These are phyloP conservation scores for Paramecium pentaurelia DNA, from an alignment of 73 alveolate species.

Conservation along the genomic window DNA sequence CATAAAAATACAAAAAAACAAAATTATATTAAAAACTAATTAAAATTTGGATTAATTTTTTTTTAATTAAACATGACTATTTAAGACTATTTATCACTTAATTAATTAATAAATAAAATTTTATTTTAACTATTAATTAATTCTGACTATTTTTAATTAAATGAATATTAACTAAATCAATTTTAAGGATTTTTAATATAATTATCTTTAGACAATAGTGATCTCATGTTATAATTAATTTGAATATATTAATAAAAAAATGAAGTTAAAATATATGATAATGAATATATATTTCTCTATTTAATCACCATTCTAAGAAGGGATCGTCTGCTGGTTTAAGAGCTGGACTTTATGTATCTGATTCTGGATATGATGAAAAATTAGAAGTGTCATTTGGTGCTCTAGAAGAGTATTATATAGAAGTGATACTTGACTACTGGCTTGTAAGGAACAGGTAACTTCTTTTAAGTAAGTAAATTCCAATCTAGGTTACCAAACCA, in stretches of 20 bases:
- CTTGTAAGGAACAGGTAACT: conserved; percentile 75
- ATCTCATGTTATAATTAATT: neutral
- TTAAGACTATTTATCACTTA: neutral
- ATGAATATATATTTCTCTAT: neutral
- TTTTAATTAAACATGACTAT: neutral
- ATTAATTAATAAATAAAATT: neutral
- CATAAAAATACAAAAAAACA: neutral
- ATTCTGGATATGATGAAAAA: conserved; percentile 80
- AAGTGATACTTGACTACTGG: conserved; percentile 66
- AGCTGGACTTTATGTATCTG: conserved; percentile 77
- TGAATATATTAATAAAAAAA: neutral
- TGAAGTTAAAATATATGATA: neutral
- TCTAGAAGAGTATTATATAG: neutral
- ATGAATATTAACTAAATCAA: neutral
- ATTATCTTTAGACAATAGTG: neutral
- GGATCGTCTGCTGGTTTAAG: conserved; percentile 83
- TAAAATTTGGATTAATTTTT: neutral
- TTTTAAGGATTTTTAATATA: neutral
- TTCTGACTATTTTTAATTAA: neutral
- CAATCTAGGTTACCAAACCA: conserved; percentile 79
- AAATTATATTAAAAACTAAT: neutral
- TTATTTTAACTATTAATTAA: neutral
- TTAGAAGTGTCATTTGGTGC: conserved; percentile 74
- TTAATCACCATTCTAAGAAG: conserved; percentile 78
- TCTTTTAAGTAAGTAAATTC: conserved; percentile 65